These are phyloP conservation scores for Coleophoma eucalyptorum DNA, from an alignment of 2,329 filamentous ascomycete species.

Conservation along the genomic window DNA sequence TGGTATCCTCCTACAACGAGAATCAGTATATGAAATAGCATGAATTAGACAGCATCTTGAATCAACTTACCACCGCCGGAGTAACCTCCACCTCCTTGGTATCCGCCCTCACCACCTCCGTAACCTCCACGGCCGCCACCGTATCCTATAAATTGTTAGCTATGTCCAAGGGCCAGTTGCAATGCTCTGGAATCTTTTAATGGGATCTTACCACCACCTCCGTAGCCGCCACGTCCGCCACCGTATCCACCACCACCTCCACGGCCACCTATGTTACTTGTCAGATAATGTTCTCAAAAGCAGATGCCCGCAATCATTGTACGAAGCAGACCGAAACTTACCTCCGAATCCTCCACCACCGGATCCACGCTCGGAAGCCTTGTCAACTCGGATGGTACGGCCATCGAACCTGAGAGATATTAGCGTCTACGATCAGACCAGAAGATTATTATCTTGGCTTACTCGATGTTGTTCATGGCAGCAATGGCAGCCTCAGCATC, in stretches of 20 bases:
- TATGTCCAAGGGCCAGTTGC: too few relatives aligned
- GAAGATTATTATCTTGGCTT: slow-evolving; percentile 32
- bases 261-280: slow-evolving; percentile 31
- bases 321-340: background rate
- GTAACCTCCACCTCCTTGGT: slow-evolving; percentile 20
- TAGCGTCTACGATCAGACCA: slow-evolving; percentile 9
- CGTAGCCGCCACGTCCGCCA: slow-evolving; percentile 38
- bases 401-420: slow-evolving; percentile 75
- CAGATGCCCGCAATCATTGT: too few relatives aligned
- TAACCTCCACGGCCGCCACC: slow-evolving; percentile 32
- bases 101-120: slow-evolving; percentile 9
- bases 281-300: too few relatives aligned
- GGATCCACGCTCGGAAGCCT: slow-evolving; percentile 77
- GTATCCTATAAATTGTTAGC: slow-evolving; percentile 12
- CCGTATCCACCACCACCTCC: slow-evolving; percentile 29
- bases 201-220: slow-evolving; percentile 49
- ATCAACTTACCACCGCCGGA: slow-evolving; percentile 14
- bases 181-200: too few relatives aligned
- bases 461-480: slow-evolving; percentile 89
- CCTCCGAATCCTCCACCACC: slow-evolving; percentile 46
- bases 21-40: too few relatives aligned
- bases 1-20: slow-evolving; percentile 14
- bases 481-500: slow-evolving; percentile 76
- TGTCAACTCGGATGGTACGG: slow-evolving; percentile 91
- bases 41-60: too few relatives aligned